Percentiles rank a stretch among this genome's conserved stretches.
These are phyloP conservation scores for Fraxinus xanthoxyloides DNA, from an alignment of 305 asterid genomes.

Conservation along the genomic window DNA sequence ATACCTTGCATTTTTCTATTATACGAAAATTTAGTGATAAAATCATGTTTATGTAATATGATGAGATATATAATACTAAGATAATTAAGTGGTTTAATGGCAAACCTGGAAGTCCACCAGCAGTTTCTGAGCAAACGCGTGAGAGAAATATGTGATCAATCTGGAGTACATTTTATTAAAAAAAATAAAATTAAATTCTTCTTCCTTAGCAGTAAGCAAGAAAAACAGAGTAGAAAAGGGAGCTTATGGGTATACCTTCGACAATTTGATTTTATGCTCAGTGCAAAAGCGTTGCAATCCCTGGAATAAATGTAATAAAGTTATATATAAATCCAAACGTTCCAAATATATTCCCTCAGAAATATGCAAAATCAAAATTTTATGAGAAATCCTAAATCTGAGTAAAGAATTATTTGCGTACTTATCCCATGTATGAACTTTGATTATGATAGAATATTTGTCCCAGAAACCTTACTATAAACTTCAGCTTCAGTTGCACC, in stretches of 20 bases:
- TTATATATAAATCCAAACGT: not conserved
- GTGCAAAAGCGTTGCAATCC: slow-evolving; percentile 93
- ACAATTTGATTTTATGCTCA: slow-evolving; percentile 85
- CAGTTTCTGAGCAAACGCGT: slow-evolving; percentile 99
- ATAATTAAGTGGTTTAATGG: not conserved
- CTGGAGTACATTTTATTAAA: slow-evolving; percentile 40
- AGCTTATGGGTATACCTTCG: slow-evolving; percentile 51
- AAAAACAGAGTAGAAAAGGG: not conserved
- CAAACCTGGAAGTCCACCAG: slow-evolving; percentile 97
- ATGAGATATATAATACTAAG: not conserved
- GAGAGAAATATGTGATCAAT: slow-evolving; percentile 95
- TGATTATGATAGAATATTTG: not conserved
- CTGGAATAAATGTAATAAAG: slow-evolving; percentile 37
- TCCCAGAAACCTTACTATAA: not conserved
- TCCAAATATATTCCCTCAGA: slow-evolving; percentile 8
- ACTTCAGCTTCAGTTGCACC: not conserved
- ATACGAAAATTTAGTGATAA: not conserved
- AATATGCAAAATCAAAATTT: not conserved
- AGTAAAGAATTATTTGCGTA: not conserved
- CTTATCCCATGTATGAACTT: not conserved
- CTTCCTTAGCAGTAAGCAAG: not conserved
- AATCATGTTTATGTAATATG: not conserved
- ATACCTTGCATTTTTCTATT: not conserved
- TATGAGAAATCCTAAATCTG: not conserved
- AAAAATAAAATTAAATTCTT: slow-evolving; percentile 1